Base-by-base conservation (phyloP, 1,284 basidiomycete genomes). In the Boletellus deceptivus region DNA sequence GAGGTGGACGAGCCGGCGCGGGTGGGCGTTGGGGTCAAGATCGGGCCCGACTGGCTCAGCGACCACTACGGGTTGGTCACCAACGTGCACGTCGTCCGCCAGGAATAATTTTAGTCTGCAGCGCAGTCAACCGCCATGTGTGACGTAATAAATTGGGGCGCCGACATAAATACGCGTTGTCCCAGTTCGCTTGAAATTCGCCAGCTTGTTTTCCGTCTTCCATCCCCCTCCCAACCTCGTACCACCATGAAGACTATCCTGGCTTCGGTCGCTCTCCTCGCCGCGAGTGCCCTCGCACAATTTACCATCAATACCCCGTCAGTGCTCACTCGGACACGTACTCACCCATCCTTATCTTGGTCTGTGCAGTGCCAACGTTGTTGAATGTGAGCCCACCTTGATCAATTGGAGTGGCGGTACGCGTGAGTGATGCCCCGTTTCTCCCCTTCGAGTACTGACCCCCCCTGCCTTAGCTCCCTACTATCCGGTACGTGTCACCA, bases 61-160 rank as follows among this genome's bases (percentile, higher is more conserved):
- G 86, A 87, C 57, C 86, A 89, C 55, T 83, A 70, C 61, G 86
- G 84, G 9, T 67, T 89, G 41, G 56, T 74, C 38, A 77, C 80
- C 20, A 73, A 68, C 36, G 60, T 82, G 50, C 69, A 71, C 11
- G 55, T 78, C 35, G 56, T 67, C 49, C 55, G 55, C 42, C 54
- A 56, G 4, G 62, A 59, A 11, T 44, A 20, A 33, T 17, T 35
- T 7, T 35, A 35, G n/a, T 35, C 8, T 8, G 8, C n/a, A 7
- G 25, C 6, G 31, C 43, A 17, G 43, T 18, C 20, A 33, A 27
- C 34, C 29, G 29, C 29, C 11, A n/a, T n/a, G 13, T 14, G 45
- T 55, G 50, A 57, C 16, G 10, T 37, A 47, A 53, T 39, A 37
- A 56, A 53, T 63, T 70, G 50, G 54, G 56, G 56, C 68, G 68